phyloP scores from a whole-genome alignment of 2,329 filamentous ascomycete species.

The Huntiella omanensis region DNA sequence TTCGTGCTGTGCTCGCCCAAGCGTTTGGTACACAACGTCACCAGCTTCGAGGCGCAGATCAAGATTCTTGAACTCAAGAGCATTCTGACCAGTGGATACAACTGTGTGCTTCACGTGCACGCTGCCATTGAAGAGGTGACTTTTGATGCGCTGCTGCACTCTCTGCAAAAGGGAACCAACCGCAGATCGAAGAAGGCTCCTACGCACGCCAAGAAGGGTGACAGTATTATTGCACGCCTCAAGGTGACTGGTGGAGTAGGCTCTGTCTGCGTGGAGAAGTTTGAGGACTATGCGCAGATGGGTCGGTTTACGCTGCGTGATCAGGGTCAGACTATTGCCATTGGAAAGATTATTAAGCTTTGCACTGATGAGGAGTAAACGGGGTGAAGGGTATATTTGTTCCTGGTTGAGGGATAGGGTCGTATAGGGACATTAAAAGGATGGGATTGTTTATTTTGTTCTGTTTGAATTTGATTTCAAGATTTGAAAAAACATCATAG shows the following conservation, averaged over 20 bases:
- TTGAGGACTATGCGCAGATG: constrained; percentile 90
- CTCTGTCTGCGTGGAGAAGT: constrained; percentile 78
- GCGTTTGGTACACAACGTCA: constrained; percentile 78
- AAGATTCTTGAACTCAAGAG: constrained; percentile 85
- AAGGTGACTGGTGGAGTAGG: constrained; percentile 73
- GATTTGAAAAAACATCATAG: too few species aligned
- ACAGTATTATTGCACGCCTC: constrained; percentile 79
- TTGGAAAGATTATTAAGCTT: constrained; percentile 96
- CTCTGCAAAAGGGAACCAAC: constrained; percentile 83
- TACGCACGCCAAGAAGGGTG: constrained; percentile 66
- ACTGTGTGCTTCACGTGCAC: constrained; percentile 94
- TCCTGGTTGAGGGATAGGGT: not conserved
- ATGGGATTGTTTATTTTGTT: too few species aligned
- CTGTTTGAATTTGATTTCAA: too few species aligned
- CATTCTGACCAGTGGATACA: constrained; percentile 87
- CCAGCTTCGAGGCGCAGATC: constrained; percentile 87
- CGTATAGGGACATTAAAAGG: not conserved
- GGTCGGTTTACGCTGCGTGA: constrained; percentile 80
- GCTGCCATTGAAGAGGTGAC: constrained; percentile 96
- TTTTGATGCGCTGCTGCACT: constrained; percentile 73
- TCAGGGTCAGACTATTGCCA: constrained; percentile 96
- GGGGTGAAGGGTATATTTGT: not conserved
- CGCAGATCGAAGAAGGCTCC: constrained; percentile 87
- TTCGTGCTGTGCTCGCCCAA: constrained; percentile 94
- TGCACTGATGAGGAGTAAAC: constrained; percentile 23